Base-by-base conservation (phyloP, 1,284 basidiomycete genomes). In the Ustilago nuda region DNA sequence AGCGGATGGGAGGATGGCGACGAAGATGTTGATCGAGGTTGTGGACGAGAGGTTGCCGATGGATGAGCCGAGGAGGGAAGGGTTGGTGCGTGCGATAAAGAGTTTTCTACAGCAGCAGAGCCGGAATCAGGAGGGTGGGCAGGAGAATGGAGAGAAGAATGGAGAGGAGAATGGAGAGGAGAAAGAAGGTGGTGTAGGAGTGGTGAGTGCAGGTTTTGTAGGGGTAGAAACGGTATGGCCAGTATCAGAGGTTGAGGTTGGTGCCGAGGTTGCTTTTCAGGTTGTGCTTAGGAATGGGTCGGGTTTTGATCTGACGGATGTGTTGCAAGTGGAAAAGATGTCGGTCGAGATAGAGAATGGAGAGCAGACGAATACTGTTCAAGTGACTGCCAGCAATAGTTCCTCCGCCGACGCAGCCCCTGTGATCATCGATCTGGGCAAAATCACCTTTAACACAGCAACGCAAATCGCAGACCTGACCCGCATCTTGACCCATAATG, bases 1-100 rank as follows among this genome's bases (percentile, higher is more conserved):
- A 8, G 58, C 36, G 12, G 78, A 81, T 39, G 36, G 54, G 8
- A 56, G n/a, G 33, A 61, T 64, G 12, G 62, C 43, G 33, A 56
- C 48, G 0, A 66, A 43, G 41, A 36, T 66, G 46, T 50, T 78
- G 50, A 13, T 60, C 5, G 66, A 78, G 60, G 39, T 56, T 17
- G 19, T 79, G 33, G 54, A 68, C 46, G 33, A 48, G 12, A 32
- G 15, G 11, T 32, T 60, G 54, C 30, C 50, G 23, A 39, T 65
- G 17, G 51, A 53, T 3, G 37, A 32, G 9, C 63, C 36, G 12
- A 64, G 36, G 39, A 57, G 53, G n/a, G 15, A 5, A 8, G 57
- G 11, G 43, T n/a, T 61, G 45, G 61, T 72, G 41, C 30, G 30
- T 4, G 63, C 60, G 33, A 11, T 65, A 15, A 61, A 48, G 45